Conservation (phyloP, 1,139 yeast genomes). For the Magnusiomyces paraingens region DNA sequence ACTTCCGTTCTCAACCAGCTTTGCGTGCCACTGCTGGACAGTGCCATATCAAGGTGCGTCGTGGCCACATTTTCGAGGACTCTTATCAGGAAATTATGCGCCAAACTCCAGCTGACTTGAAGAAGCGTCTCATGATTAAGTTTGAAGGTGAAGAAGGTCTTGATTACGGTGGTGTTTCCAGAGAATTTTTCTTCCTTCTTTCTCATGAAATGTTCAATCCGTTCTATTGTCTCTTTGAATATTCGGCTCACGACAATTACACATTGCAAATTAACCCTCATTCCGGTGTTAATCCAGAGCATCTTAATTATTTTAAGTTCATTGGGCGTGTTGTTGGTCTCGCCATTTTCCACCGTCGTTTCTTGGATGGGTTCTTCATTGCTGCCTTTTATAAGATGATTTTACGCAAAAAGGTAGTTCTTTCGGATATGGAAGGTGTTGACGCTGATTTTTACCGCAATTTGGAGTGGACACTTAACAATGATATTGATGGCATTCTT, state of each 20-base stretch:
- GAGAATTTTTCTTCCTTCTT: conserved; percentile 92
- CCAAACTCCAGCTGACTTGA: conserved; percentile 95
- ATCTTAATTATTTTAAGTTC: conserved; percentile 93
- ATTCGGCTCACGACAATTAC: conserved; percentile 96
- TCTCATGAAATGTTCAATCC: conserved; percentile 99
- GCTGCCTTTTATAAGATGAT: conserved; percentile 98
- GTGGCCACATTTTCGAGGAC: conserved; percentile 95
- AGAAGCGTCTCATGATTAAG: conserved; percentile 94
- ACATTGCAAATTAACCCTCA: conserved; percentile 96
- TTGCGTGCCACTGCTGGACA: conserved; percentile 95
- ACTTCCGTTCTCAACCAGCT: conserved; percentile 98
- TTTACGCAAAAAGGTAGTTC: conserved; percentile 86
- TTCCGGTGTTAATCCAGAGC: conserved; percentile 97
- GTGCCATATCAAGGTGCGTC: conserved; percentile 94
- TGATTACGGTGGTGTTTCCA: conserved; percentile 98
- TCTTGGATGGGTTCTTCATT: conserved; percentile 95
- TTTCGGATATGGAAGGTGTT: conserved; percentile 98
- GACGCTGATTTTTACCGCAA: conserved; percentile 95
- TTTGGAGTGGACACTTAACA: conserved; percentile 90
- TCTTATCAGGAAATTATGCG: conserved; percentile 98
- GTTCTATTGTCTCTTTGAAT: conserved; percentile 91
- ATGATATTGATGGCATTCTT: conserved; percentile 79
- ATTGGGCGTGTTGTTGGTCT: conserved; percentile 97
- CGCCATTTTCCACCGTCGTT: conserved; percentile 97
- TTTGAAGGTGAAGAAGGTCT: conserved; percentile 99